Evolutionary conservation across 495 filamentous ascomycete genomes (phyloP).

Genomic region (Tuber umbilicatum): DNA sequence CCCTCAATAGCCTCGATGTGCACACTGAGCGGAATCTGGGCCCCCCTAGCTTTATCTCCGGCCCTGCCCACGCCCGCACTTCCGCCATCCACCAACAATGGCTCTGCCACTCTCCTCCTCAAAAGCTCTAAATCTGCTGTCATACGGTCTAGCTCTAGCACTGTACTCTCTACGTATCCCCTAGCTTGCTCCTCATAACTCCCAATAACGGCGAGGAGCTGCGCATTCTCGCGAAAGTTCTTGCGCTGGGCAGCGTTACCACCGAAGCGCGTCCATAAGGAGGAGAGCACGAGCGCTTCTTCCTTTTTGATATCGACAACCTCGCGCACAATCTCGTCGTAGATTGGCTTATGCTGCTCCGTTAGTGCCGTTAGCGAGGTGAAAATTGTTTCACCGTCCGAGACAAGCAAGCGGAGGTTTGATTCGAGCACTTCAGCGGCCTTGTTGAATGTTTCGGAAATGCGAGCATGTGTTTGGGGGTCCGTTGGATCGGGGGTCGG

Average conservation of each 20-base stretch:
- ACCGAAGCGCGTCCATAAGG: conserved; percentile 39
- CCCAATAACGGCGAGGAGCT: conserved; percentile 38
- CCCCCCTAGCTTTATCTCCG: conserved; percentile 7
- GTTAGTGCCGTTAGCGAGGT: conserved; percentile 38
- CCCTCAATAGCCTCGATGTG: conserved; percentile 36
- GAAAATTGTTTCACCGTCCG: conserved; percentile 40
- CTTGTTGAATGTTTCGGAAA: conserved; percentile 40
- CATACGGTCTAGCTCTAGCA: conserved; percentile 41
- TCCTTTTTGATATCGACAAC: conserved; percentile 42
- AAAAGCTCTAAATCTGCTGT: conserved; percentile 40
- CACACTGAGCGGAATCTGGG: conserved; percentile 32
- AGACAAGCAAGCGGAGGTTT: conserved; percentile 40
- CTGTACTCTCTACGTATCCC: conserved; percentile 41
- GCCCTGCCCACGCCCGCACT: conserved; percentile 15
- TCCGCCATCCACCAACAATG: conserved; percentile 28
- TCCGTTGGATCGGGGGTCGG: conserved; percentile 21
- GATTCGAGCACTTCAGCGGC: conserved; percentile 41
- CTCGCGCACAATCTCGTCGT: conserved; percentile 42
- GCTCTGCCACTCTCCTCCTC: conserved; percentile 37
- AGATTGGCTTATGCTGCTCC: conserved; percentile 41
- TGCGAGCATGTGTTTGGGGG: conserved; percentile 31
- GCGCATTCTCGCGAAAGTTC: conserved; percentile 41
- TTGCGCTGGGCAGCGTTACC: conserved; percentile 33
- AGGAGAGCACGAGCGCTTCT: conserved; percentile 38
- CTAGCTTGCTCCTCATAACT: conserved; percentile 41